These are phyloP conservation scores for Fraxinus pennsylvanica DNA, from an alignment of 257 asterid genomes.

Conservation along the genomic window DNA sequence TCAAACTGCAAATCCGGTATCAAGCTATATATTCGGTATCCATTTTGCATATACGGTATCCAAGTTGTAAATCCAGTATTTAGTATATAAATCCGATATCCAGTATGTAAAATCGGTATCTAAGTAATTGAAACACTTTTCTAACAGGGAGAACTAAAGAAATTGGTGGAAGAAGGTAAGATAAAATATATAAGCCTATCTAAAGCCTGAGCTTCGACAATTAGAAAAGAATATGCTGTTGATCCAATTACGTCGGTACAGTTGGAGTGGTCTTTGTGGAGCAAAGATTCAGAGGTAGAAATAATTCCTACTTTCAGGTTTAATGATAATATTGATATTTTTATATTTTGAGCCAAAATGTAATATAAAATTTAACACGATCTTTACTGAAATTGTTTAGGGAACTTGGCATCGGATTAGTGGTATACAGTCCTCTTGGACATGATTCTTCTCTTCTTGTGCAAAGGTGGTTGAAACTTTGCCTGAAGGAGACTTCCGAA, in stretches of 20 bases:
- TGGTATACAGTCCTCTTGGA: conserved; percentile 40
- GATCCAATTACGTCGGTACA: conserved; percentile 43
- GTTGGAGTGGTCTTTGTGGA: conserved; percentile 42
- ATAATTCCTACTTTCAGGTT: conserved; percentile 44
- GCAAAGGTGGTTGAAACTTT: conserved; percentile 24
- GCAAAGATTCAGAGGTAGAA: conserved; percentile 36
- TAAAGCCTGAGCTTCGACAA: conserved; percentile 39
- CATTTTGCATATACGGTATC: too few relatives aligned
- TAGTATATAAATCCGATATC: too few relatives aligned
- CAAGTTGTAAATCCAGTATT: too few relatives aligned
- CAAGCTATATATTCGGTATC: too few relatives aligned
- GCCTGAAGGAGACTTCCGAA: conserved; percentile 28
- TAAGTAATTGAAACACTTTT: too few relatives aligned
- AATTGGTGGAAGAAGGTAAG: conserved; percentile 43
- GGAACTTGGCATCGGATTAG: conserved; percentile 43
- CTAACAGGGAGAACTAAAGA: conserved; percentile 35
- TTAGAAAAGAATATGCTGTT: conserved; percentile 41
- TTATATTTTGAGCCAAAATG: not conserved
- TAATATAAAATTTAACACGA: not conserved
- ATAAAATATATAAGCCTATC: conserved; percentile 43
- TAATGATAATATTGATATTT: not conserved
- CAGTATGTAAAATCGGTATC: too few relatives aligned
- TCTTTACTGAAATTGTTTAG: conserved; percentile 12
- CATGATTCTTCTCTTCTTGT: conserved; percentile 33
- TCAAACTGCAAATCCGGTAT: too few relatives aligned